Evolutionary conservation across 1,284 basidiomycete genomes (phyloP).

Genomic region (Marasmius fiardii): DNA sequence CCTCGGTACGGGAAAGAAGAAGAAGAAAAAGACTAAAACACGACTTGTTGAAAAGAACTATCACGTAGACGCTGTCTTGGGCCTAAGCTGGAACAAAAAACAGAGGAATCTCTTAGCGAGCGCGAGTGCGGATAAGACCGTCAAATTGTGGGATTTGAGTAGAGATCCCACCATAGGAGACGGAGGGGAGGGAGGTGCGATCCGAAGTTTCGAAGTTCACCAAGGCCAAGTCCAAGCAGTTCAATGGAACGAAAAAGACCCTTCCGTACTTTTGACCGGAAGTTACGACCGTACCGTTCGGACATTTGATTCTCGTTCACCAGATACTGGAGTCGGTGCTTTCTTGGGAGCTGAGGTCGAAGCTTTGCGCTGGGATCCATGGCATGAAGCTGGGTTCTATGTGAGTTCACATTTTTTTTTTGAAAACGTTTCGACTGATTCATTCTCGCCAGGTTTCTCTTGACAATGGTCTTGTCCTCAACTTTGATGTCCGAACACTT

Average conservation of each 20-base stretch:
- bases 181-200: constrained; percentile 56
- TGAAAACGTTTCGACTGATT: constrained; percentile 6
- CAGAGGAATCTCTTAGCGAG: constrained; percentile 91
- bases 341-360: constrained; percentile 90
- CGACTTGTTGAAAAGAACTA: constrained; percentile 66
- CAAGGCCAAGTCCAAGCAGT: constrained; percentile 98
- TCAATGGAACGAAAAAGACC: constrained; percentile 90
- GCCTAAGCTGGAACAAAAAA: constrained; percentile 88
- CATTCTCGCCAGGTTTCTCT: constrained; percentile 69
- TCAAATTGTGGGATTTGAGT: constrained; percentile 96
- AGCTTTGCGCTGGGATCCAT: constrained; percentile 94
- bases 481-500: constrained; percentile 87
- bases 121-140: constrained; percentile 91
- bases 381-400: constrained; percentile 85
- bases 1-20: constrained; percentile 89
- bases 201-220: constrained; percentile 88
- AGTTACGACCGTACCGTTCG: constrained; percentile 93
- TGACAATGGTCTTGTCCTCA: constrained; percentile 89
- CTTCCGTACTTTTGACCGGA: constrained; percentile 88
- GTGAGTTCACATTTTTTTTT: constrained; percentile 47
- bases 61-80: constrained; percentile 93
- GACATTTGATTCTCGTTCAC: constrained; percentile 89
- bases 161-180: constrained; percentile 55
- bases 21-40: constrained; percentile 85
- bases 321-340: constrained; percentile 75